Evolutionary conservation across 2,329 filamentous ascomycete species (phyloP).

Genomic region (Simplicillium aogashimaense): DNA sequence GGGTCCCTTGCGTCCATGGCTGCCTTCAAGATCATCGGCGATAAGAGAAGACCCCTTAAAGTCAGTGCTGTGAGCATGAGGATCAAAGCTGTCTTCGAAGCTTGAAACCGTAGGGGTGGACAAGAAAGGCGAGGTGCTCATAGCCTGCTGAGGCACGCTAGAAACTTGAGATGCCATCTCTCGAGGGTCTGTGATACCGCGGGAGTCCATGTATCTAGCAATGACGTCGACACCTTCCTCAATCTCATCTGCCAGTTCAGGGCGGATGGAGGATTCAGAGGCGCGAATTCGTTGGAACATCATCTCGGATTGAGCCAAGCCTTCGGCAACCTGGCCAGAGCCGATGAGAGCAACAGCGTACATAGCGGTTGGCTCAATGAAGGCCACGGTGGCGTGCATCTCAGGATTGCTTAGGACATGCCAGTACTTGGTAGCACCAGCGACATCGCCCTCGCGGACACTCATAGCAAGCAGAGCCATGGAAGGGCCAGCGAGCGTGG

Average conservation of each 20-base stretch:
- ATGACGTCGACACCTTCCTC: constrained; percentile 75
- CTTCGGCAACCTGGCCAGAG: constrained; percentile 75
- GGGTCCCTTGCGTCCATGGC: constrained; percentile 60
- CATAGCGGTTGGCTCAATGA: constrained; percentile 86
- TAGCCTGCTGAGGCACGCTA: constrained; percentile 31
- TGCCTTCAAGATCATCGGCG: constrained; percentile 78
- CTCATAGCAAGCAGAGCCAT: constrained; percentile 82
- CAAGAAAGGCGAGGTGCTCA: constrained; percentile 36
- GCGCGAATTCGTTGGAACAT: constrained; percentile 82
- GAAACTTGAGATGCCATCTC: constrained; percentile 36
- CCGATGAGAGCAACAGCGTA: constrained; percentile 81
- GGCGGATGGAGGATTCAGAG: constrained; percentile 35
- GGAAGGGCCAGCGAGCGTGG: constrained; percentile 46
- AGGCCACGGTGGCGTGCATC: constrained; percentile 47
- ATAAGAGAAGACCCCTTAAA: constrained; percentile 89
- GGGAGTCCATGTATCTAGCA: constrained; percentile 45
- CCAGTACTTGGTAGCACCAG: constrained; percentile 74
- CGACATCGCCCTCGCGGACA: constrained; percentile 70
- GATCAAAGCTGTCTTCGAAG: constrained; percentile 79
- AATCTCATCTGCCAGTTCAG: constrained; percentile 64
- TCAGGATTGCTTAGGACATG: constrained; percentile 56
- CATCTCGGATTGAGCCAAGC: constrained; percentile 64
- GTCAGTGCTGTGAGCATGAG: constrained; percentile 82
- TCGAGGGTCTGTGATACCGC: constrained; percentile 45
- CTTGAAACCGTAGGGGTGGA: constrained; percentile 47